These are phyloP conservation scores for Aspergillus sp. DNA, from an alignment of 2,329 filamentous ascomycete species.

Conservation along the genomic window DNA sequence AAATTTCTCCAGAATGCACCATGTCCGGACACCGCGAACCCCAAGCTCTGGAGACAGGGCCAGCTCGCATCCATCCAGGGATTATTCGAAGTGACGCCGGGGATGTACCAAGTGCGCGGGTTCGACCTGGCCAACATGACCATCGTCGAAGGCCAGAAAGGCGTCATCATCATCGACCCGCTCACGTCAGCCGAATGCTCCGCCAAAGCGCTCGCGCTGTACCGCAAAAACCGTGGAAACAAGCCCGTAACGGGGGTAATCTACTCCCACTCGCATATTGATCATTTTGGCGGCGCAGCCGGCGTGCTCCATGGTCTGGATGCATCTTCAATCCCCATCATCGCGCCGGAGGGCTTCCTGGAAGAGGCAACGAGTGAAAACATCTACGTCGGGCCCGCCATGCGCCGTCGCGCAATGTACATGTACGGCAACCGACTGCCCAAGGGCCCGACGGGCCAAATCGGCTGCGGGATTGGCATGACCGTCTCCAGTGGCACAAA, in stretches of 20 bases:
- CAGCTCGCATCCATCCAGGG: conserved; percentile 31
- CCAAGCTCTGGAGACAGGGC: conserved; percentile 36
- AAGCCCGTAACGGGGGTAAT: conserved; percentile 33
- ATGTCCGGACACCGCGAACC: conserved; percentile 26
- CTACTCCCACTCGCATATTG: conserved; percentile 43
- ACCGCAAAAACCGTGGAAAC: conserved; percentile 21
- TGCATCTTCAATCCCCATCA: conserved; percentile 17
- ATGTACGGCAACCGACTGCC: conserved; percentile 41
- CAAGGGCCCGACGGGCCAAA: conserved; percentile 29
- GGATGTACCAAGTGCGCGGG: conserved; percentile 42
- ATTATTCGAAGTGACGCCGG: conserved; percentile 33
- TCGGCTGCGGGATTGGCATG: conserved; percentile 39
- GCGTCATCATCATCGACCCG: conserved; percentile 41
- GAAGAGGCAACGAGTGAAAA: conserved; percentile 40
- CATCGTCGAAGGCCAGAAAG: conserved; percentile 35
- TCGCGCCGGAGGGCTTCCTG: conserved; percentile 41
- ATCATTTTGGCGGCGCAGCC: conserved; percentile 37
- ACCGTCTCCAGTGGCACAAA: conserved; percentile 26
- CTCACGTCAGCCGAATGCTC: conserved; percentile 38
- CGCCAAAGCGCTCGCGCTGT: conserved; percentile 32
- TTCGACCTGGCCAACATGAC: conserved; percentile 44
- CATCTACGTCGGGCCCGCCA: conserved; percentile 38
- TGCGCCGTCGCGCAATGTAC: conserved; percentile 36
- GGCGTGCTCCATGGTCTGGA: conserved; percentile 7
- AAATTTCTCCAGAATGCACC: conserved; percentile 24